Evolutionary conservation across 768 basidiomycete species (phyloP), one percentile per base, ranked within the genome.

Genomic region (Rickenella mellea): DNA sequence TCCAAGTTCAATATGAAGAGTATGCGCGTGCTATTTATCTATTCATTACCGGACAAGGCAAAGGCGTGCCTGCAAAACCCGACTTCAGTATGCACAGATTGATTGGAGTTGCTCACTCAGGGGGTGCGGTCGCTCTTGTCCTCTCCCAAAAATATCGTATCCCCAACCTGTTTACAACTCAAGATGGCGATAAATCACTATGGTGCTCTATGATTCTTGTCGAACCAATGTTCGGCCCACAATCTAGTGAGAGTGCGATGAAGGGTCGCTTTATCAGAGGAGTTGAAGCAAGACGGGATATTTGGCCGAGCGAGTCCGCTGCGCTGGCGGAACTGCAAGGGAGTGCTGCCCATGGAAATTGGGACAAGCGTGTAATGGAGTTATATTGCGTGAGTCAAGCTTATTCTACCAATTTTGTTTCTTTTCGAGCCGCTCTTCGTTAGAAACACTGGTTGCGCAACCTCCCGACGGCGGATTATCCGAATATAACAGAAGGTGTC

Each of bases 91-190:
- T 51, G n/a, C 71, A 65, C 14, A 69, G 57, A 12, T 53, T 78
- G 4, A 65, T 76, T 12, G 71, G 69, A 3, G 58, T 78, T 12
- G 76, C 72, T 0, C 75, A 78, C 49, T 78, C 75, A 0, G 73
- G 76, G 70, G 73, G 74, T 6, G 70, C 68, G 1, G 55, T 64
- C 1, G 59, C 59, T 3, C 45, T 73, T 74, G 47, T 68, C 5
- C 61, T 74, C 3, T 54, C 72, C 0, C 55, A 64, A 29, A 70
- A 65, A 1, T 69, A 65, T 42, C 56, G 62, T 20, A 69, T 70
- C 0, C 43, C 46, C n/a, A n/a, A n/a, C n/a, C n/a, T n/a, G n/a
- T n/a, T n/a, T n/a, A n/a, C n/a, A n/a, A n/a, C n/a, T n/a, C n/a
- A n/a, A n/a, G n/a, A n/a, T n/a, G n/a, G n/a, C n/a, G n/a, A n/a